Evolutionary conservation across 2,329 filamentous ascomycete species (phyloP), one percentile per base, ranked within the genome.

Genomic region (Myriangium duriaei): DNA sequence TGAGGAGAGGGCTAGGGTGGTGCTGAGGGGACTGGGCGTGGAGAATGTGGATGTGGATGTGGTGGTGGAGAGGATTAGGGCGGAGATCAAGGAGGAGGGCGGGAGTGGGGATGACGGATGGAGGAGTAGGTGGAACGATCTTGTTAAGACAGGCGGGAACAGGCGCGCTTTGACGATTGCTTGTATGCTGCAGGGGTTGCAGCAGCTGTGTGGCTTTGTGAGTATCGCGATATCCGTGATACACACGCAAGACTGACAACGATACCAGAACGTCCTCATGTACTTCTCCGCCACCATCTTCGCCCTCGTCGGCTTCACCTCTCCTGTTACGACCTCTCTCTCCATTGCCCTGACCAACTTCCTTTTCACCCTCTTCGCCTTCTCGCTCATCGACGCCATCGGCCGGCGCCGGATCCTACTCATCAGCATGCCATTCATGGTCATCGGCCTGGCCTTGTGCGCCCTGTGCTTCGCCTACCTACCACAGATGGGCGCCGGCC

Each of bases 401-500:
- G 64, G 64, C 2, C 54, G 64, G 1, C 56, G 64, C 4, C 51
- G 56, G 11, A 87, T 93, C 37, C 68, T 96, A 1, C 71, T 96
- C 4, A 79, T 71, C 54, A 91, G 84, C 1, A 74, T 95, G 17
- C 86, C 87, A 0, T 70, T 91, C 49, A 95, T 95, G 88, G 67
- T 77, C 1, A 18, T 73, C 1, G 83, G 83, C 0, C 71, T 95
- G 7, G 51, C 81, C 0, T 57, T 81, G 2, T 83, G 83, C 37
- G 76, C 81, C 3, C 62, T 77, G 71, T 2, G 49, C 78, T 29
- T 40, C 37, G 4, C 33, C 17, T 12, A 29, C 39, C 16, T 32
- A 12, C 35, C 54, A 59, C 16, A 36, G n/a, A 15, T 14, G 9
- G 21, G 17, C 29, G 13, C 6, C 30, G 29, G 34, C 17, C 26